These are phyloP conservation scores for Hypoxylon fragiforme DNA, from an alignment of 495 filamentous ascomycete genomes.

Conservation along the genomic window DNA sequence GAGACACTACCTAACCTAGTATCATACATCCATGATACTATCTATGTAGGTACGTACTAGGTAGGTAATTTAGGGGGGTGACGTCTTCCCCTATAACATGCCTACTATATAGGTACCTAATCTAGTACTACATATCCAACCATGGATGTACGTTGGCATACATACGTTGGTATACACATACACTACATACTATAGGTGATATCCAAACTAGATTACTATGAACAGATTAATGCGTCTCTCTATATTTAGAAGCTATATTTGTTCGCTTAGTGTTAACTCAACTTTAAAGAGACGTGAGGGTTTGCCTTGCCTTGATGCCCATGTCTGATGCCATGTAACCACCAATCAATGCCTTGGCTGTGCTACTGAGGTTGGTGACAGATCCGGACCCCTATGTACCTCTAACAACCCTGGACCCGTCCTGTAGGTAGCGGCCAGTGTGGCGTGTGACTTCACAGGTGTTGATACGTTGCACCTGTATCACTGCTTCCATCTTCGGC, in stretches of 20 bases:
- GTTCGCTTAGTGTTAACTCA: background rate
- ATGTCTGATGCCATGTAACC: constrained; percentile 18
- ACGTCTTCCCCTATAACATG: too few relatives aligned
- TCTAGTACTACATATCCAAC: too few relatives aligned
- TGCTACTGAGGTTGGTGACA: constrained; percentile 25
- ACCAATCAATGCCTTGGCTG: constrained; percentile 4
- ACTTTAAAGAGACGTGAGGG: background rate
- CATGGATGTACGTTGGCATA: too few relatives aligned
- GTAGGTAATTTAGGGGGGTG: too few relatives aligned
- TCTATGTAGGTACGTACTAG: constrained; percentile 4
- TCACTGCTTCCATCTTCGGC: background rate
- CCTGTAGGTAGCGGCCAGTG: constrained; percentile 2
- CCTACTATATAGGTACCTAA: too few relatives aligned
- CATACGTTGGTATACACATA: too few relatives aligned
- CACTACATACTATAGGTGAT: too few relatives aligned
- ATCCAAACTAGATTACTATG: too few relatives aligned
- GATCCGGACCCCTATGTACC: constrained; percentile 24
- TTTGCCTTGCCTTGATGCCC: constrained; percentile 6
- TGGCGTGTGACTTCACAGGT: constrained; percentile 2
- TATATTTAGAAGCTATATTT: background rate
- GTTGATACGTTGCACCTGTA: constrained; percentile 19
- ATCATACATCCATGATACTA: too few relatives aligned
- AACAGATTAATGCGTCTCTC: too few relatives aligned
- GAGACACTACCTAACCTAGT: too few relatives aligned
- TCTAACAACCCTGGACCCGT: constrained; percentile 11